A percentile compares a stretch with the other conserved stretches of the same genome.
phyloP scores from a whole-genome alignment of 176 grass and related monocot species.

The Musa itinerans region DNA sequence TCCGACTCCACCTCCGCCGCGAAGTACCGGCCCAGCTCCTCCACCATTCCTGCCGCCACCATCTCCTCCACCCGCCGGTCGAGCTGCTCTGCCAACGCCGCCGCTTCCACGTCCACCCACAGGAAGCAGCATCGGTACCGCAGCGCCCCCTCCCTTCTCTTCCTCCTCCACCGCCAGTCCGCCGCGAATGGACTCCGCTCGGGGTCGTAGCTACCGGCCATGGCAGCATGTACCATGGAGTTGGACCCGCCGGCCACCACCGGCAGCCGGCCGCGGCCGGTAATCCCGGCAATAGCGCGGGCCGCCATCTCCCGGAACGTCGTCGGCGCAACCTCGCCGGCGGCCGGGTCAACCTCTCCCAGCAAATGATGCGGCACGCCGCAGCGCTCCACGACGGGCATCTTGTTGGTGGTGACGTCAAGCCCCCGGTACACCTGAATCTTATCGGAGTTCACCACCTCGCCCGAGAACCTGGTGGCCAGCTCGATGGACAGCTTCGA shows the following conservation, averaged over 20 bases:
- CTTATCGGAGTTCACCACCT: constrained; percentile 73
- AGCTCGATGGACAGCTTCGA: constrained; percentile 69
- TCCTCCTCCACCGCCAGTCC: not conserved
- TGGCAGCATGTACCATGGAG: constrained; percentile 63
- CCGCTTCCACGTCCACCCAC: constrained; percentile 51
- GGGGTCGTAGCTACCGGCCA: constrained; percentile 22
- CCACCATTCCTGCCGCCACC: constrained; percentile 51
- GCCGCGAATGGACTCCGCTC: constrained; percentile 23
- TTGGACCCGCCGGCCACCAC: constrained; percentile 62
- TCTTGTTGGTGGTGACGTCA: constrained; percentile 77
- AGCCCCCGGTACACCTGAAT: constrained; percentile 66
- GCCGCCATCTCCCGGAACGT: constrained; percentile 30
- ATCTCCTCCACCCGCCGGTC: constrained; percentile 70
- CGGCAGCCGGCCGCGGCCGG: constrained; percentile 16
- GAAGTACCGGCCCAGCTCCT: constrained; percentile 53
- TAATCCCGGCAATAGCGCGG: constrained; percentile 7
- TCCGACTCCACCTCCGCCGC: constrained; percentile 3
- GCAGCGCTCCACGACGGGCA: constrained; percentile 25
- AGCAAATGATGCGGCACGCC: constrained; percentile 65
- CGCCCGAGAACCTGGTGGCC: constrained; percentile 21
- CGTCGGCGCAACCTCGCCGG: constrained; percentile 24
- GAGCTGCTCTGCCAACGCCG: constrained; percentile 36
- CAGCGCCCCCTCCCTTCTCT: not conserved
- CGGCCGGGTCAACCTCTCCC: constrained; percentile 32
- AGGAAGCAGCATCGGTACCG: constrained; percentile 46